Conservation (phyloP, 352 stramenopile genomes). For the Saprolegnia diclina region DNA sequence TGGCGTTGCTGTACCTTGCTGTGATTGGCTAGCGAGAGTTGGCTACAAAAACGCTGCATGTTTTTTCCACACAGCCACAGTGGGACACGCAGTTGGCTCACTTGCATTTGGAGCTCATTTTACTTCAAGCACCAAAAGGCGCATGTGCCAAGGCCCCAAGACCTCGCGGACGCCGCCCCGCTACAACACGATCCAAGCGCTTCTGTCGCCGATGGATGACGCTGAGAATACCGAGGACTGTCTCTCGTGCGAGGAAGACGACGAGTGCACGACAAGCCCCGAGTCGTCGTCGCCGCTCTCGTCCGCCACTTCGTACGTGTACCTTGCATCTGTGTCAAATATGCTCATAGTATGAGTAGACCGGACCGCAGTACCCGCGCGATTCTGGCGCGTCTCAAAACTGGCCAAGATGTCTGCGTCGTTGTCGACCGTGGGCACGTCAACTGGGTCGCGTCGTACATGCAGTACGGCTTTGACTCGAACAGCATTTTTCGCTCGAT, state of each 20-base stretch:
- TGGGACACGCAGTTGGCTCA: neutral
- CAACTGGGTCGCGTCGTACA: constrained; percentile 18
- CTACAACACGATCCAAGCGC: neutral
- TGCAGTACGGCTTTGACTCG: constrained; percentile 24
- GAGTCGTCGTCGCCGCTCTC: neutral
- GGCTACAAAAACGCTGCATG: constrained; percentile 6
- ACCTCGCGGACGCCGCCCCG: neutral
- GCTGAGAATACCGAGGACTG: neutral
- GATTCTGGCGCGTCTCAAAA: constrained; percentile 15
- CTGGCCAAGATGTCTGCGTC: constrained; percentile 21
- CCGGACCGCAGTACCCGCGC: neutral
- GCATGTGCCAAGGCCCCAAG: neutral
- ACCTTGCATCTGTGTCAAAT: neutral
- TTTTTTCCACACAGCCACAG: neutral
- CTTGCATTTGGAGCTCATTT: neutral
- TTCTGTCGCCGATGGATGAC: neutral
- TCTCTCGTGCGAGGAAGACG: neutral
- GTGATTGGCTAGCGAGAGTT: neutral
- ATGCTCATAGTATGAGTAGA: neutral
- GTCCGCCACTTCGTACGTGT: neutral
- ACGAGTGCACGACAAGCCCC: neutral
- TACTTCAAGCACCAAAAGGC: neutral
- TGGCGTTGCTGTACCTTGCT: neutral
- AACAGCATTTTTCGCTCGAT: constrained; percentile 23
- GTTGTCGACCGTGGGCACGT: constrained; percentile 13